Conservation (phyloP, 202 grass and related monocot species). For the Miscanthus sacchariflorus region DNA sequence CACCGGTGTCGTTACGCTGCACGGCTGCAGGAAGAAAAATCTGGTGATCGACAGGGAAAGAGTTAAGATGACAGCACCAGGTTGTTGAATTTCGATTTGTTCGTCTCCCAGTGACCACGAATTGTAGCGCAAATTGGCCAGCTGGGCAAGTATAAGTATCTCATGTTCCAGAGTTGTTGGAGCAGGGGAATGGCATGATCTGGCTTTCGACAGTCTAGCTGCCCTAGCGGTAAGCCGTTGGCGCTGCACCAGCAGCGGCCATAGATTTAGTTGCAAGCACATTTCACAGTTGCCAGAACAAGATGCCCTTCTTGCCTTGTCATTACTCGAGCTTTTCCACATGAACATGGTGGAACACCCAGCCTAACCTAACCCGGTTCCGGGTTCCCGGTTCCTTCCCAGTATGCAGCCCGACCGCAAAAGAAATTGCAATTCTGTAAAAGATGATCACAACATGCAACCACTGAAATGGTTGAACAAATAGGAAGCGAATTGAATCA, state of each 20-base stretch:
- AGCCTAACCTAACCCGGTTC: neutral
- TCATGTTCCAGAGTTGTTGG: neutral
- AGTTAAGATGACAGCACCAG: neutral
- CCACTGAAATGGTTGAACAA: neutral
- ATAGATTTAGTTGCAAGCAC: neutral
- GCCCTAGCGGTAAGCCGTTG: neutral
- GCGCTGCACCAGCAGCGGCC: neutral
- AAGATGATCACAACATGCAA: neutral
- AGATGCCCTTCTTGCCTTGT: neutral
- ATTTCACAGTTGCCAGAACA: neutral
- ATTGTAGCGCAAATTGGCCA: neutral
- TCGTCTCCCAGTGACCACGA: neutral
- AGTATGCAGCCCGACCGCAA: neutral
- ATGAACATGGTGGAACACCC: neutral
- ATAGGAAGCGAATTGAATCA: neutral
- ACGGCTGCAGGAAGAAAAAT: slow-evolving; percentile 32
- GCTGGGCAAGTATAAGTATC: neutral
- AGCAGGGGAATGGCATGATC: neutral
- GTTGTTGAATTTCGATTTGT: neutral
- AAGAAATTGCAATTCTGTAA: neutral
- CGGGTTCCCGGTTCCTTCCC: neutral
- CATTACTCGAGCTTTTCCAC: neutral
- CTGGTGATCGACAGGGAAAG: slow-evolving; percentile 12
- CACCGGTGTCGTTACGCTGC: neutral
- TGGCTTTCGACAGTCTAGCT: neutral